Base-by-base conservation (phyloP, 2,329 filamentous ascomycete genomes). In the Arthrobotrys entomopaga region DNA sequence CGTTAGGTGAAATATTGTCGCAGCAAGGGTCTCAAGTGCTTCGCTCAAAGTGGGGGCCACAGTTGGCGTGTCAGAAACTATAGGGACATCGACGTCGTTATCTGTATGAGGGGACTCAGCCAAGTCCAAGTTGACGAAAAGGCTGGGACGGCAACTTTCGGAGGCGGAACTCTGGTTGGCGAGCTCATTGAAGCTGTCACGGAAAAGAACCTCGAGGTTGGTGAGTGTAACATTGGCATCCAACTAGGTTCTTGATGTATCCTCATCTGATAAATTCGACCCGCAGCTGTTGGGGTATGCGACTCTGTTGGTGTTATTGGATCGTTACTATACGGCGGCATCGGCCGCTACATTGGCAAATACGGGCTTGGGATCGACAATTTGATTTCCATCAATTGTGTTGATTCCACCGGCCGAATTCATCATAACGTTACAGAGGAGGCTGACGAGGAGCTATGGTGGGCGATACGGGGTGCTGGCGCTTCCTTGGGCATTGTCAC, bases 401-500 rank as follows among this genome's bases (percentile, higher is more conserved):
- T 85, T 0, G 79, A 83, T 2, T 81, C 82, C 8, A 77, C 81
- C 46, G 82, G 82, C 72, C 20, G 76, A 82, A 5, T 79, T 82
- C 10, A 81, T 76, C 0, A 81, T 72, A 71, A 78, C 43, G 59
- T 78, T n/a, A 79, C 76, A 3, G 77, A 78, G 34, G 78, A 64
- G 3, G 60, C 67, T 76, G 56, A 4, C 74, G 0, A 80, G 81
- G 65, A 80, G 83, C 10, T 83, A 82, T 77, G 83, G 82, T 82
- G 82, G 81, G 1, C 65, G 82, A 4, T 74, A 7, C 79, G 81
- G 0, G 83, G 83, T 7, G 82, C 82, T 0, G 83, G 82, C 0
- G 78, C 79, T 26, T 83, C 81, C 59, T 83, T 84, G 66, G 83
- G 82, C 20, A 81, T 84, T 24, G 82, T 83, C 0, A 83, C 82